A percentile compares a stretch with the other conserved stretches of the same genome.
Evolutionary conservation across 1,284 basidiomycete species (phyloP).

Genomic region (Malassezia obtusa): DNA sequence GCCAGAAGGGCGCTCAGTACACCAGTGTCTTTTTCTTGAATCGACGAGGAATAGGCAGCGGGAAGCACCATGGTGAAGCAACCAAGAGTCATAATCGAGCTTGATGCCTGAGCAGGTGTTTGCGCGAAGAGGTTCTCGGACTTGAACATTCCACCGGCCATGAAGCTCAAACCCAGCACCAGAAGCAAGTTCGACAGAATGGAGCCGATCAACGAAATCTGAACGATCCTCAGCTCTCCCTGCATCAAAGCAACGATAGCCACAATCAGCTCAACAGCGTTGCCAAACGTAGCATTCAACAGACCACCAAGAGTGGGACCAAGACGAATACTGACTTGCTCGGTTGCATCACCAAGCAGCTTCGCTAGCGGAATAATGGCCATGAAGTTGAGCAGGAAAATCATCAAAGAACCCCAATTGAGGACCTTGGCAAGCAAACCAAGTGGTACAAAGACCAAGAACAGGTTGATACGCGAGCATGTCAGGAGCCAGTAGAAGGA

Average conservation of each 20-base stretch:
- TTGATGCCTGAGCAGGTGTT: slow-evolving; percentile 44
- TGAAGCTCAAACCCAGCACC: slow-evolving; percentile 42
- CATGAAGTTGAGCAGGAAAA: slow-evolving; percentile 44
- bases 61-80: slow-evolving; percentile 83
- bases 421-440: slow-evolving; percentile 36
- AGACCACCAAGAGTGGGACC: slow-evolving; percentile 45
- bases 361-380: slow-evolving; percentile 47
- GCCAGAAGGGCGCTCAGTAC: background rate
- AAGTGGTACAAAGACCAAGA: slow-evolving; percentile 46
- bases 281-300: slow-evolving; percentile 46
- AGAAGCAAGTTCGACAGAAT: slow-evolving; percentile 45
- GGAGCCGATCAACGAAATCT: slow-evolving; percentile 41
- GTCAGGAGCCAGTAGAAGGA: slow-evolving; percentile 40
- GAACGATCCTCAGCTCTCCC: slow-evolving; percentile 51
- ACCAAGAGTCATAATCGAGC: slow-evolving; percentile 67
- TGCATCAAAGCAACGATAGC: slow-evolving; percentile 67
- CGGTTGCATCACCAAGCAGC: slow-evolving; percentile 45
- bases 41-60: slow-evolving; percentile 62
- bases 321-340: slow-evolving; percentile 38
- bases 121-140: slow-evolving; percentile 42
- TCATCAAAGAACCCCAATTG: slow-evolving; percentile 37
- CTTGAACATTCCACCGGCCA: slow-evolving; percentile 44
- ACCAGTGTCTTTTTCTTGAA: slow-evolving; percentile 12
- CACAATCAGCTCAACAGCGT: slow-evolving; percentile 47
- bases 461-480: slow-evolving; percentile 35